These are phyloP conservation scores for Aspergillus vadensis DNA, from an alignment of 2,329 filamentous ascomycete species.

Conservation along the genomic window DNA sequence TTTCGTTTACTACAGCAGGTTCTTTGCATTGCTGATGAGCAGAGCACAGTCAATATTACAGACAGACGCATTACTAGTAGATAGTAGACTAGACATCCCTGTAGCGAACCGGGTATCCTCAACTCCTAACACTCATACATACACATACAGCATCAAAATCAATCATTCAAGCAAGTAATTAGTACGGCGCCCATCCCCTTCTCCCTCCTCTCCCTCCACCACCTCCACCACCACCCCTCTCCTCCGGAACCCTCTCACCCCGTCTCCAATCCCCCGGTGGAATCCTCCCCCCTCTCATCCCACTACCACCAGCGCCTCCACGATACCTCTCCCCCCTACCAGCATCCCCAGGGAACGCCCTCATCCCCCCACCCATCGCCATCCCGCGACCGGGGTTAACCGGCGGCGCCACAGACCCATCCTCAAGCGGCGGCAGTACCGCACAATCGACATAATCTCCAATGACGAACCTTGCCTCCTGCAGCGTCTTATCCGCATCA, in stretches of 20 bases:
- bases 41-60: no score
- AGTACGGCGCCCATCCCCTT: conserved; percentile 44
- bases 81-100: background rate
- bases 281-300: conserved; percentile 46
- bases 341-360: conserved; percentile 49
- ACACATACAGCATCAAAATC: background rate
- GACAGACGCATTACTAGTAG: conserved; percentile 7
- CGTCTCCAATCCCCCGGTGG: conserved; percentile 53
- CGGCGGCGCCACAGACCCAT: conserved; percentile 70
- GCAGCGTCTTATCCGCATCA: conserved; percentile 71
- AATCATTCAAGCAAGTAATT: background rate
- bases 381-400: conserved; percentile 52
- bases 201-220: conserved; percentile 26
- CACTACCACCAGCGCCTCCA: conserved; percentile 47
- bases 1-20: background rate
- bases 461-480: conserved; percentile 78
- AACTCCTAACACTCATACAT: conserved; percentile 16
- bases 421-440: conserved; percentile 71
- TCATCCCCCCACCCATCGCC: conserved; percentile 42
- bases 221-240: conserved; percentile 29
- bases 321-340: conserved; percentile 43
- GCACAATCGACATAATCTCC: conserved; percentile 87
- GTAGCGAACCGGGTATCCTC: conserved; percentile 16
- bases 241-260: conserved; percentile 50
- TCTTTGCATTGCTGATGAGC: background rate